Evolutionary conservation across 441 rosid species (phyloP).

Genomic region (Viola pubescens): DNA sequence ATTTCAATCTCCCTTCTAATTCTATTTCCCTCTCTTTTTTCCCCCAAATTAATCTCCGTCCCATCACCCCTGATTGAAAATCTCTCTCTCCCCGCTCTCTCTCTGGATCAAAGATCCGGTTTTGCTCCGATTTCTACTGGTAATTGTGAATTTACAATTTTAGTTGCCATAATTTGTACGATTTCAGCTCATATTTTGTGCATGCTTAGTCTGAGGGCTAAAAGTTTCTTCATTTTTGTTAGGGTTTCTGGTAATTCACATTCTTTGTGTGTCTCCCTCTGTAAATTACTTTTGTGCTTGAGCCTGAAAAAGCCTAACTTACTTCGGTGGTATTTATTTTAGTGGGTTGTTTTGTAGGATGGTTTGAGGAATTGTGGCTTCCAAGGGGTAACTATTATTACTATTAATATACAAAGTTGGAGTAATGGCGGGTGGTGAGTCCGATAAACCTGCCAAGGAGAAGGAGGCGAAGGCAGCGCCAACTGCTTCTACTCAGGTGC

Average conservation of each 20-base stretch:
- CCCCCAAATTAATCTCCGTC: slow-evolving; percentile 5
- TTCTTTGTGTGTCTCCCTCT: neutral
- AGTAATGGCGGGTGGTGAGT: slow-evolving; percentile 66
- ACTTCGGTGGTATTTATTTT: neutral
- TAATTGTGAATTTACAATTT: slow-evolving; percentile 10
- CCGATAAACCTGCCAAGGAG: slow-evolving; percentile 61
- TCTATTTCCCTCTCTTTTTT: neutral
- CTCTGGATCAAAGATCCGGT: slow-evolving; percentile 22
- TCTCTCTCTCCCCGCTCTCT: neutral
- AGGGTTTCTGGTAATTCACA: neutral
- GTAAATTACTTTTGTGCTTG: neutral
- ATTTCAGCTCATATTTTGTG: too few relatives aligned
- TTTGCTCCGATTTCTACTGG: slow-evolving; percentile 15
- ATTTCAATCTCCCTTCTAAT: neutral
- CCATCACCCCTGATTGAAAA: neutral
- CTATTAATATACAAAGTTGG: too few relatives aligned
- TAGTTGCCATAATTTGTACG: too few relatives aligned
- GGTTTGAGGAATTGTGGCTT: slow-evolving; percentile 31
- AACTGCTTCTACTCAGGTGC: slow-evolving; percentile 54
- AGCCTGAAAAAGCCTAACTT: too few relatives aligned
- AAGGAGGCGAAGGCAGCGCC: slow-evolving; percentile 61
- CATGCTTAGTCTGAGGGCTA: neutral
- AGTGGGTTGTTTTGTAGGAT: slow-evolving; percentile 33
- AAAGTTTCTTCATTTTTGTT: neutral
- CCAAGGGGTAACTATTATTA: slow-evolving; percentile 15